Conservation (phyloP, 2,329 filamentous ascomycete species). For the Venturiaceae sp. region DNA sequence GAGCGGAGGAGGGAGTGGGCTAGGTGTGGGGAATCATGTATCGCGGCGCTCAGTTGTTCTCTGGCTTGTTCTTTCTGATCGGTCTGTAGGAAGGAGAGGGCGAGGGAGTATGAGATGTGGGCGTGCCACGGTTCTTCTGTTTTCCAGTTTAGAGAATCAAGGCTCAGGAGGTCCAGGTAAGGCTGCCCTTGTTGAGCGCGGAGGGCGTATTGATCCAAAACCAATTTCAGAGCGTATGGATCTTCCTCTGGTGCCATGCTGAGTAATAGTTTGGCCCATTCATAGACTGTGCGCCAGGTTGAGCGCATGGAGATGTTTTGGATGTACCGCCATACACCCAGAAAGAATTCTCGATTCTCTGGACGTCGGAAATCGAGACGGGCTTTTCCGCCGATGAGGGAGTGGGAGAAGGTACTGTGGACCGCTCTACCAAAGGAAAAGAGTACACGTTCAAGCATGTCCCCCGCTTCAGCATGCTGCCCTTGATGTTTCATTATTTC, state of each 20-base stretch:
- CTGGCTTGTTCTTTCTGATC: slow-evolving; percentile 57
- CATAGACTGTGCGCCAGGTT: slow-evolving; percentile 87
- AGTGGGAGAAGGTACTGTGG: slow-evolving; percentile 69
- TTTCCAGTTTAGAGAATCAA: not conserved
- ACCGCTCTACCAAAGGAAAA: slow-evolving; percentile 89
- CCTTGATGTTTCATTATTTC: slow-evolving; percentile 87
- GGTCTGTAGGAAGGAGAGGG: slow-evolving; percentile 65
- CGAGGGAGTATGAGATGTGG: slow-evolving; percentile 43
- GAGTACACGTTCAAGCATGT: slow-evolving; percentile 81
- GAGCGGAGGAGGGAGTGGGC: slow-evolving; percentile 72
- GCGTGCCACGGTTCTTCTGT: slow-evolving; percentile 1
- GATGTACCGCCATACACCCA: slow-evolving; percentile 83
- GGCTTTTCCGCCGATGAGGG: slow-evolving; percentile 67
- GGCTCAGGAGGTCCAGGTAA: slow-evolving; percentile 59
- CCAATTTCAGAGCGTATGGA: slow-evolving; percentile 71
- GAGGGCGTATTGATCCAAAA: slow-evolving; percentile 78
- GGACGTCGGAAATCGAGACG: slow-evolving; percentile 70
- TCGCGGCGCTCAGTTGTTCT: slow-evolving; percentile 54
- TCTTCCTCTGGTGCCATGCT: slow-evolving; percentile 63
- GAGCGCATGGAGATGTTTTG: slow-evolving; percentile 77
- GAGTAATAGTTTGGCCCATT: slow-evolving; percentile 83
- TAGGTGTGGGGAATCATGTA: slow-evolving; percentile 73
- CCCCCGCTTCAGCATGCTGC: slow-evolving; percentile 75
- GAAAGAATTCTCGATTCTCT: slow-evolving; percentile 88
- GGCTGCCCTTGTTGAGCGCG: slow-evolving; percentile 67